These are phyloP conservation scores for Brassica cretica DNA, from an alignment of 345 rosid species.

Conservation along the genomic window DNA sequence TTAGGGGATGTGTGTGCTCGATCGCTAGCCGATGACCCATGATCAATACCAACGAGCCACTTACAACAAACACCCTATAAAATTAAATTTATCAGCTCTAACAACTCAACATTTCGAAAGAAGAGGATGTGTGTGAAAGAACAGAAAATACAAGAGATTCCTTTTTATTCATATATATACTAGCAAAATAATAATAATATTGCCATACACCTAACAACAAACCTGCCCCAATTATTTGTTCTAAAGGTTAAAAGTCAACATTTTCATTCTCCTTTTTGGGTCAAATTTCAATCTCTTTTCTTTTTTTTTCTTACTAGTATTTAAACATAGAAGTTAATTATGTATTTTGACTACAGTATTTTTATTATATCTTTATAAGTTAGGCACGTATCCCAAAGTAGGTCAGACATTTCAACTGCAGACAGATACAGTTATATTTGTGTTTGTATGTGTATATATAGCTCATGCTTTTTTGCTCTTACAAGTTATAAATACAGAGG, in stretches of 20 bases:
- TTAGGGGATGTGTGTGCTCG: background rate
- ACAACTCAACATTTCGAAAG: background rate
- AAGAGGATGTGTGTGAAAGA: background rate
- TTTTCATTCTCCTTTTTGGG: background rate
- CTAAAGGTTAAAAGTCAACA: background rate
- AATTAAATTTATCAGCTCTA: background rate
- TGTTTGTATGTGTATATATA: background rate
- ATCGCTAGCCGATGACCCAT: background rate
- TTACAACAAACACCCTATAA: background rate
- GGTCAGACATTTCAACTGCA: background rate
- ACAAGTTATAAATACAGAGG: background rate
- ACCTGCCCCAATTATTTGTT: background rate
- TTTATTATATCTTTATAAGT: background rate
- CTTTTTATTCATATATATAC: background rate
- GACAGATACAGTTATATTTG: background rate
- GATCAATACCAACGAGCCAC: background rate
- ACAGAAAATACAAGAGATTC: background rate
- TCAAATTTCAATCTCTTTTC: background rate
- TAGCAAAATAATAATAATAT: background rate
- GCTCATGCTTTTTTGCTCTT: background rate
- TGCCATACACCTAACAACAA: background rate
- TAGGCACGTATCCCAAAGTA: background rate
- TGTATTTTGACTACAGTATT: background rate
- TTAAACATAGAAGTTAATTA: background rate
- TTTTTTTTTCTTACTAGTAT: background rate